Percentiles rank a stretch among this genome's conserved stretches.
Evolutionary conservation across 352 stramenopile genomes (phyloP).

Genomic region (Pythium pectinolyticum): DNA sequence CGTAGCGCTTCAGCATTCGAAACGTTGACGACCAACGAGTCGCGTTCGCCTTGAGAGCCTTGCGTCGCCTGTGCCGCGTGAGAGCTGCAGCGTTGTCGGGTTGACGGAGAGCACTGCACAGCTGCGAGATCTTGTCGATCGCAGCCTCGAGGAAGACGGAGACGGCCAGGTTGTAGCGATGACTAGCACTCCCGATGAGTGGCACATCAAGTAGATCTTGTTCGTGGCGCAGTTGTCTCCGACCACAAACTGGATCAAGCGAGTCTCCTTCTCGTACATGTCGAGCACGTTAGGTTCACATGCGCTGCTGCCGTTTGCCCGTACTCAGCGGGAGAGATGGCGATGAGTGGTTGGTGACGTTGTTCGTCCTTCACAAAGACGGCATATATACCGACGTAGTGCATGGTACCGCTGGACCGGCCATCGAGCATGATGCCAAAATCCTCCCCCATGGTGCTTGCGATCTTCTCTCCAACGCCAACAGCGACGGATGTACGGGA

Average conservation of each 20-base stretch:
- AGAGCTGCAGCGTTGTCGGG: neutral
- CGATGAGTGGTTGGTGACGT: neutral
- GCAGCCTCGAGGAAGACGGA: neutral
- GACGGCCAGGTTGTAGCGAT: neutral
- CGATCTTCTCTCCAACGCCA: neutral
- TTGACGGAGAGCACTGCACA: neutral
- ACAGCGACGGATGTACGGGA: neutral
- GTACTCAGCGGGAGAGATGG: neutral
- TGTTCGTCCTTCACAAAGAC: neutral
- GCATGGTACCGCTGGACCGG: neutral
- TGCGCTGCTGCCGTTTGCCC: slow-evolving; percentile 1
- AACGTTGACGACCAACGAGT: neutral
- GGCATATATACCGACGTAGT: neutral
- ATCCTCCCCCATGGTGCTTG: neutral
- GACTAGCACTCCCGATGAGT: neutral
- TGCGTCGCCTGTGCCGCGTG: neutral
- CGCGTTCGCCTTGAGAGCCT: neutral
- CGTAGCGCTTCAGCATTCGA: neutral
- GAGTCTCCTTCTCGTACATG: neutral
- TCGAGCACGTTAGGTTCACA: neutral
- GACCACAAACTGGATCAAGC: neutral
- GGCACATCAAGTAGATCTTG: neutral
- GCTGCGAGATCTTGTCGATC: neutral
- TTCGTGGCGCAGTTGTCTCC: neutral
- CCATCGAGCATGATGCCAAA: neutral